Evolutionary conservation across 2,329 filamentous ascomycete species (phyloP), one percentile per base, ranked within the genome.

Genomic region (Dothideomycetidae sp.): DNA sequence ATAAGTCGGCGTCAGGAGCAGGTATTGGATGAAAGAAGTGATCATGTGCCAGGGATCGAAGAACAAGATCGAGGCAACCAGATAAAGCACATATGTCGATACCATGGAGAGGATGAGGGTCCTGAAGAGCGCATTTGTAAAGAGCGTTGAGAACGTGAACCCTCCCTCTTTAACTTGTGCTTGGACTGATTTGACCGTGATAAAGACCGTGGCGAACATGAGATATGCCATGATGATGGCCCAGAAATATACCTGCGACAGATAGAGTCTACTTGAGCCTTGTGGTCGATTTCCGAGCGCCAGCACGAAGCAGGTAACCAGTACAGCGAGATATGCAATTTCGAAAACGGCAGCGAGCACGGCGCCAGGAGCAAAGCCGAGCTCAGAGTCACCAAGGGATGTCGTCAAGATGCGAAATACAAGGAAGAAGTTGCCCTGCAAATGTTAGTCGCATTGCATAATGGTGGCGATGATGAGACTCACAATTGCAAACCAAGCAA

Each of bases 31-130:
- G 59, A 96, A 84, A 36, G 63, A 75, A n/a, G 90, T 96, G 58
- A 93, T 71, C 85, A 98, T 96, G 63, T 98, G 90, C 88, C 90
- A 98, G 3, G 90, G 90, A 57, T 98, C 90, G 59, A 96, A 76
- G 76, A 96, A 96, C 48, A 98, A 67, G 47, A 98, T 68, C 5
- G 85, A 93, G 1, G 84, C 81, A 35, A 98, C 62, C 42, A 96
- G 71, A 80, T 86, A 98, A 52, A 98, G 77, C 44, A 92, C 70
- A 55, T 90, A 98, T 0, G 90, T 98, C 9, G 85, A 90, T 51
- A 81, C 72, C 51, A 96, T 73, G 1, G 86, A 94, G 36, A 98
- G 75, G 49, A 98, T 90, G 45, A 98, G 71, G 21, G 84, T 92
- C 59, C 90, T 85, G 64, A 98, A 96, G 41, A 92, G 74, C 45